Percentiles rank a stretch among this genome's conserved stretches.
phyloP scores from a whole-genome alignment of 192 early-diverging fungal species.

The Backusella liffmaniae region DNA sequence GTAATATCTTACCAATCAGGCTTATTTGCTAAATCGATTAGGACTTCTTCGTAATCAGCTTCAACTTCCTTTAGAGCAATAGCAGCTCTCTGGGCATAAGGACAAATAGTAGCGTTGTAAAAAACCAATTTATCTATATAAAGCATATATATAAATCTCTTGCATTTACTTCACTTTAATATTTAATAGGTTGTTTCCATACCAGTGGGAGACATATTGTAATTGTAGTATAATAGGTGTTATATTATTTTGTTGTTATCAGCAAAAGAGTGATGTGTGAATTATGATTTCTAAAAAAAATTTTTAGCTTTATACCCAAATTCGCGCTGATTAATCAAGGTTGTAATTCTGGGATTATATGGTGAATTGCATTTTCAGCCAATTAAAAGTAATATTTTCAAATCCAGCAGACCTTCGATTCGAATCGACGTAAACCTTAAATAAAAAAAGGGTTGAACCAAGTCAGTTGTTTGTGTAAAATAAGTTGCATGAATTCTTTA shows the following conservation, averaged over 20 bases:
- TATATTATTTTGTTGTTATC: background rate
- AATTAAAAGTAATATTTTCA: background rate
- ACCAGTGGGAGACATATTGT: background rate
- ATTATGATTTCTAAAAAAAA: background rate
- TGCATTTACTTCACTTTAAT: background rate
- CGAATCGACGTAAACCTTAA: background rate
- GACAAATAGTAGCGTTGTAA: constrained; percentile 58
- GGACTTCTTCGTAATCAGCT: constrained; percentile 47
- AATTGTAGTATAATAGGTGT: too few relatives aligned
- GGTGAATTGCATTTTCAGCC: background rate
- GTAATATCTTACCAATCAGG: constrained; percentile 51
- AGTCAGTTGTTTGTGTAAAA: background rate
- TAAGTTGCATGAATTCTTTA: background rate
- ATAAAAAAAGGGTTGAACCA: background rate
- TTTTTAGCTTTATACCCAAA: background rate
- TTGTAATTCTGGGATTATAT: background rate
- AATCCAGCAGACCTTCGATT: background rate
- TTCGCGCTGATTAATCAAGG: constrained; percentile 5
- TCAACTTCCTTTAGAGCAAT: constrained; percentile 60
- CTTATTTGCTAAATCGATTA: constrained; percentile 67
- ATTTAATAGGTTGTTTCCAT: background rate
- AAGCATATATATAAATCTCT: background rate
- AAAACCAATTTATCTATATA: constrained; percentile 46
- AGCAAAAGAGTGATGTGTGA: background rate
- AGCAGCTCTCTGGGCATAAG: constrained; percentile 68